Evolutionary conservation across 2,329 filamentous ascomycete species (phyloP), one percentile per base, ranked within the genome.

Genomic region (Pyrenochaeta sp.): DNA sequence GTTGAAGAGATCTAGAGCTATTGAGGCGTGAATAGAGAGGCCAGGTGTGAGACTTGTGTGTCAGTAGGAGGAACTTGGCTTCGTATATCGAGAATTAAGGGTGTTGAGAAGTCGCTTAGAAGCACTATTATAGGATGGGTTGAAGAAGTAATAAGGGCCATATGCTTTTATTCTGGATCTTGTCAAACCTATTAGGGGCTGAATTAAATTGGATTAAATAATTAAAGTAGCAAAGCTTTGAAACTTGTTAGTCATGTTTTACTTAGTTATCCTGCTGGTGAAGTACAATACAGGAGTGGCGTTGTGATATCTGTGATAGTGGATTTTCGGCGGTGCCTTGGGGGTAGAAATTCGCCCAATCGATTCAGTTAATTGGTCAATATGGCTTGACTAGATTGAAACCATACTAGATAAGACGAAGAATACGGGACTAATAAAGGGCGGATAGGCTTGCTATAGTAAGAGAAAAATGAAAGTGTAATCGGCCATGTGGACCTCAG

Each of bases 261-360:
- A 44, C 41, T 30, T 44, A 18, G 41, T 44, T 44, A 21, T 44
- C 41, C 41, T 44, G n/a, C 41, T 44, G n/a, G 23, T 44, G n/a
- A 44, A 44, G 41, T 44, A 44, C n/a, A 44, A 44, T 44, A 29
- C n/a, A n/a, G 41, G 41, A 20, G 23, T 44, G n/a, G 41, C 41
- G 41, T 44, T 44, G 41, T 44, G 41, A 44, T 44, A 44, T 44
- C 20, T 44, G 41, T 44, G n/a, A 44, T 44, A 44, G 41, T 44
- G 41, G 41, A 44, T 44, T 44, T 44, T 44, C 20, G 41, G 41
- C 41, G 41, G 41, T 31, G 41, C 41, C 27, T 44, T 18, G 27
- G n/a, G 20, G 20, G 27, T 44, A 44, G 23, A 29, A 44, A 44
- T 44, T 44, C 20, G 41, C 23, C 41, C n/a, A 44, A 44, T 44